Evolutionary conservation across 2,329 filamentous ascomycete genomes (phyloP).

Genomic region (Pezicula radicicola): DNA sequence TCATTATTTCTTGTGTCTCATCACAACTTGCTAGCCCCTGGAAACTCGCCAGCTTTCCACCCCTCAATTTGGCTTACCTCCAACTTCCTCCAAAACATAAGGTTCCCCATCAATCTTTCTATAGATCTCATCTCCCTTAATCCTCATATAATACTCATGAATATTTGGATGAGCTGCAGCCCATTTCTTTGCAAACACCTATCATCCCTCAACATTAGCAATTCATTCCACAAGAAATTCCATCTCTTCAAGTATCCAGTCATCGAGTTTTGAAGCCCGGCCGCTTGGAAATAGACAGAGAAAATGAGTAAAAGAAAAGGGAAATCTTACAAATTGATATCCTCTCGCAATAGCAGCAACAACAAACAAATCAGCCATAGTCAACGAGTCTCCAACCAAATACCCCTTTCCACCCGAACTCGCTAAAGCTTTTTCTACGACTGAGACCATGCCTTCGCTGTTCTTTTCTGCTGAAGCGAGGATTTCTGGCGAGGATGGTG

Average conservation of each 20-base stretch:
- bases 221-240: background rate
- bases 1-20: too few relatives aligned
- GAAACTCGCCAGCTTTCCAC: too few relatives aligned
- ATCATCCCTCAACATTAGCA: background rate
- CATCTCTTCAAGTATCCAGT: too few relatives aligned
- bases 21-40: too few relatives aligned
- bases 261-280: too few relatives aligned
- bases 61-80: constrained; percentile 2
- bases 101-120: constrained; percentile 6
- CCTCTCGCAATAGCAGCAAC: constrained; percentile 16
- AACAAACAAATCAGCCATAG: constrained; percentile 18
- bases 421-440: constrained; percentile 13
- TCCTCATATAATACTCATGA: constrained; percentile 17
- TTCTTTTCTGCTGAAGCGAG: constrained; percentile 13
- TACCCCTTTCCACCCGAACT: constrained; percentile 11
- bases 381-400: constrained; percentile 13
- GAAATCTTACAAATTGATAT: constrained; percentile 16
- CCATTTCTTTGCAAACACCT: constrained; percentile 19
- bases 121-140: constrained; percentile 14
- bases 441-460: constrained; percentile 14
- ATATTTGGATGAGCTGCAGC: constrained; percentile 14
- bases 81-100: constrained; percentile 6
- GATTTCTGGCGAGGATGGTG: constrained; percentile 14
- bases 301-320: background rate
- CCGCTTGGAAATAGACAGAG: background rate